A percentile compares a stretch with the other conserved stretches of the same genome.
These are phyloP conservation scores for button mushroom (Agaricus bisporus) DNA, from an alignment of 768 basidiomycete genomes.

Conservation along the genomic window DNA sequence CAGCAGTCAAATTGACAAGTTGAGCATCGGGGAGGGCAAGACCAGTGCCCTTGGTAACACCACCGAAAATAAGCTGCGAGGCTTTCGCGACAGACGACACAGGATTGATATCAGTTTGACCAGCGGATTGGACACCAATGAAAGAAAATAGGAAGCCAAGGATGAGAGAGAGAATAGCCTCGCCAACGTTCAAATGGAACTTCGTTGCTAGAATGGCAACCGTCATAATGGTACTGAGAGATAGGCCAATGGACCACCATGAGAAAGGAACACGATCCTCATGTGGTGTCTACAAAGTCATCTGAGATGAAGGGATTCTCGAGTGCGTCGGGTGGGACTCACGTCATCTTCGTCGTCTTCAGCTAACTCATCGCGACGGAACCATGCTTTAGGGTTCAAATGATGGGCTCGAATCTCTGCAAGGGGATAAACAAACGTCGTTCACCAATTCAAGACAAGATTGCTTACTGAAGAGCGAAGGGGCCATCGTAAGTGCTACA, in stretches of 20 bases:
- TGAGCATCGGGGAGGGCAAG: slow-evolving; percentile 29
- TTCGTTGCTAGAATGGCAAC: slow-evolving; percentile 47
- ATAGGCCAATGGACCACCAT: slow-evolving; percentile 51
- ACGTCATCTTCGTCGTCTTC: slow-evolving; percentile 42
- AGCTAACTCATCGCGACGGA: slow-evolving; percentile 22
- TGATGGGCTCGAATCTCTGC: slow-evolving; percentile 15
- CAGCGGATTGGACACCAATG: slow-evolving; percentile 56
- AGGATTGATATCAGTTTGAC: slow-evolving; percentile 58
- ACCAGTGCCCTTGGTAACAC: slow-evolving; percentile 43
- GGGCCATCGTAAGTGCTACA: slow-evolving; percentile 34
- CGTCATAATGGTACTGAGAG: slow-evolving; percentile 40
- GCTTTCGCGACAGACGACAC: slow-evolving; percentile 57
- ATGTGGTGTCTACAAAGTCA: slow-evolving; percentile 29
- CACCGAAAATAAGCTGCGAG: slow-evolving; percentile 61
- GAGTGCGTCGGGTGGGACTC: background rate
- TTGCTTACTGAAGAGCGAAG: slow-evolving; percentile 25
- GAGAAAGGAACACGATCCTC: slow-evolving; percentile 48
- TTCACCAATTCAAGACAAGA: background rate
- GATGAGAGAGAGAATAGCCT: slow-evolving; percentile 49
- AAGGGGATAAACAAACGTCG: slow-evolving; percentile 1
- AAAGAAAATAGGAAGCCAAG: slow-evolving; percentile 64
- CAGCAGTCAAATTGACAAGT: slow-evolving; percentile 45
- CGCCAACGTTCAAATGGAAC: slow-evolving; percentile 53
- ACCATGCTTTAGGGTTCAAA: slow-evolving; percentile 25
- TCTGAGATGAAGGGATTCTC: background rate